A percentile compares a stretch with the other conserved stretches of the same genome.
These are phyloP conservation scores for Metarhizium sp. DNA, from an alignment of 2,329 filamentous ascomycete species.

Conservation along the genomic window DNA sequence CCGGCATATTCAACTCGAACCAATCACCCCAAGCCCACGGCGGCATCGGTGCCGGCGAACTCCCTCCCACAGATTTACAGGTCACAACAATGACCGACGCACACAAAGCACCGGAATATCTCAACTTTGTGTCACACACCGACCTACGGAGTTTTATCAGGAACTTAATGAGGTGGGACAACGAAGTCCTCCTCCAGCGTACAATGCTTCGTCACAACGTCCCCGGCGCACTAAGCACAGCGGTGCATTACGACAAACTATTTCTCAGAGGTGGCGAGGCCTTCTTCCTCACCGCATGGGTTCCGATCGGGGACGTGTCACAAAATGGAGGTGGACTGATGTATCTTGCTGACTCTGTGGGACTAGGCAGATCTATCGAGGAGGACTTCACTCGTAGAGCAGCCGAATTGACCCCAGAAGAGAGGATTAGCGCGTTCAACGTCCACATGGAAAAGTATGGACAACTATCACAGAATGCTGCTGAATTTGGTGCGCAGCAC, in stretches of 20 bases:
- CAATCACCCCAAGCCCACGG: neutral
- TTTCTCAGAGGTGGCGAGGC: slow-evolving; percentile 43
- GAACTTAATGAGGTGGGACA: slow-evolving; percentile 15
- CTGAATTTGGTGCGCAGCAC: slow-evolving; percentile 17
- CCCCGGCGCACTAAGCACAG: slow-evolving; percentile 24
- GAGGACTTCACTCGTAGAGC: slow-evolving; percentile 32
- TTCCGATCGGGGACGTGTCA: slow-evolving; percentile 33
- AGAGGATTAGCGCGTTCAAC: slow-evolving; percentile 41
- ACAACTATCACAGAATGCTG: slow-evolving; percentile 38
- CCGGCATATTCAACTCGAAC: slow-evolving; percentile 3
- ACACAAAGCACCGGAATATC: slow-evolving; percentile 5
- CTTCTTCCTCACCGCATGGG: slow-evolving; percentile 44
- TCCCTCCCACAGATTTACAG: neutral
- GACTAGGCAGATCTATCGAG: slow-evolving; percentile 19
- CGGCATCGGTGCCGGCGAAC: slow-evolving; percentile 1
- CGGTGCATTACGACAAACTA: slow-evolving; percentile 49
- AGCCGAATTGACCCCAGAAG: slow-evolving; percentile 38
- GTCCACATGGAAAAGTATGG: slow-evolving; percentile 47
- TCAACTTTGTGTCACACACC: slow-evolving; percentile 1
- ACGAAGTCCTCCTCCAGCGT: neutral
- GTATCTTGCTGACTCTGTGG: neutral
- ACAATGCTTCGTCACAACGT: slow-evolving; percentile 27
- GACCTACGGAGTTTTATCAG: slow-evolving; percentile 1
- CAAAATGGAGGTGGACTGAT: slow-evolving; percentile 32
- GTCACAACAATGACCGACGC: slow-evolving; percentile 1